A percentile compares a stretch with the other conserved stretches of the same genome.
Conservation (phyloP, 2,329 filamentous ascomycete genomes). For the Cylindrodendrum hubeiense region DNA sequence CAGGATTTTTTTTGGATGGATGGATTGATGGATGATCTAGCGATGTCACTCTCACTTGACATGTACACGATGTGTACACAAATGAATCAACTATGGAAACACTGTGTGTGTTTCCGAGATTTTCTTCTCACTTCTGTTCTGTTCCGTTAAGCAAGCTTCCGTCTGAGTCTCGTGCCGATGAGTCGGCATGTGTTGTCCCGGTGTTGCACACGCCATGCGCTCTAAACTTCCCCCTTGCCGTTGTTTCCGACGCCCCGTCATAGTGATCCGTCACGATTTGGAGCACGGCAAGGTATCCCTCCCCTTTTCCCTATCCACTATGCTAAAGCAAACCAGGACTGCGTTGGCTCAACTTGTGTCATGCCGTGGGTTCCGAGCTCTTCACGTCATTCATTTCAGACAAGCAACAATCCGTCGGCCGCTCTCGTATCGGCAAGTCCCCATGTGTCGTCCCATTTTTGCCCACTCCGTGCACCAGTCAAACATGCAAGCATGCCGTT, state of each 20-base stretch:
- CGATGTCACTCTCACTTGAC: slow-evolving; percentile 1
- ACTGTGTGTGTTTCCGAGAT: neutral
- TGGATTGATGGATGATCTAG: slow-evolving; percentile 13
- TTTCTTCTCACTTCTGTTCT: neutral
- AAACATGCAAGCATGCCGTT: too few relatives aligned
- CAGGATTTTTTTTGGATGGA: neutral
- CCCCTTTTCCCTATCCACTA: too few relatives aligned
- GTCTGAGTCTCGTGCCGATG: neutral
- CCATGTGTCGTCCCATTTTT: neutral
- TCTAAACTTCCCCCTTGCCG: too few relatives aligned
- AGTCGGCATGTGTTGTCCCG: neutral
- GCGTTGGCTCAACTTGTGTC: too few relatives aligned
- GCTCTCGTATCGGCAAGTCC: neutral
- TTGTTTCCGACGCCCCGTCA: too few relatives aligned
- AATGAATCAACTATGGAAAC: slow-evolving; percentile 13
- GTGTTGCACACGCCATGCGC: neutral
- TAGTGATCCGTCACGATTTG: too few relatives aligned
- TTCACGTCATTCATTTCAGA: neutral
- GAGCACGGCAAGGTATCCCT: too few relatives aligned
- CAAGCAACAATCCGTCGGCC: neutral
- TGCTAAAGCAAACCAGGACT: too few relatives aligned
- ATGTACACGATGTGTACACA: slow-evolving; percentile 7
- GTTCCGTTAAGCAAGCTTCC: neutral
- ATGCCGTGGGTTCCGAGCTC: neutral
- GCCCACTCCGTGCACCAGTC: neutral